phyloP scores from a whole-genome alignment of 208 protist species.

The Angomonas deanei region DNA sequence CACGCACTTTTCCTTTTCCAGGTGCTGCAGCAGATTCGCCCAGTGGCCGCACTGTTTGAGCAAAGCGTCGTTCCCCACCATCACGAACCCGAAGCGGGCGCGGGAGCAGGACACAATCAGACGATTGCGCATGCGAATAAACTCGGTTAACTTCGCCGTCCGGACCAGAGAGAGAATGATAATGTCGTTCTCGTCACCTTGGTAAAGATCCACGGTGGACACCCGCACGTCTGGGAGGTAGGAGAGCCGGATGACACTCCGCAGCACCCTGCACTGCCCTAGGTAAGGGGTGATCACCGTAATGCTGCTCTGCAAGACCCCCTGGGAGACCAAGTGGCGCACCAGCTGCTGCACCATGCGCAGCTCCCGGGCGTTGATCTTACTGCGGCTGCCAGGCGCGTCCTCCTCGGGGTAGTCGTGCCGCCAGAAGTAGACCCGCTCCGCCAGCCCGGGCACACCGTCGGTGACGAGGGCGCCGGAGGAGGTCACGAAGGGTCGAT shows the following conservation, averaged over 20 bases:
- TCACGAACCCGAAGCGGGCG: conserved; percentile 87
- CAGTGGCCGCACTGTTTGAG: conserved; percentile 75
- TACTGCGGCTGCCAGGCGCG: conserved; percentile 70
- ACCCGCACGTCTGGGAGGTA: conserved; percentile 72
- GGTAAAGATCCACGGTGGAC: conserved; percentile 93
- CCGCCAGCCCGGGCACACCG: conserved; percentile 57
- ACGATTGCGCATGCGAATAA: conserved; percentile 90
- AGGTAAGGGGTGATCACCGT: conserved; percentile 94
- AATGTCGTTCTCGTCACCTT: conserved; percentile 94
- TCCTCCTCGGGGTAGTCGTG: conserved; percentile 82
- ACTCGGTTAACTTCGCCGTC: conserved; percentile 92
- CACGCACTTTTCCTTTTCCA: conserved; percentile 49
- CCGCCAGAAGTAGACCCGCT: conserved; percentile 86
- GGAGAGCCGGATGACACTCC: conserved; percentile 59
- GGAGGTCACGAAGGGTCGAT: conserved; percentile 44
- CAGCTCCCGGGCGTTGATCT: conserved; percentile 82
- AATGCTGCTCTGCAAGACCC: conserved; percentile 86
- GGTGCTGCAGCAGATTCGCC: conserved; percentile 54
- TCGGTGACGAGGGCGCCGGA: conserved; percentile 24
- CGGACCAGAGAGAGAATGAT: conserved; percentile 93
- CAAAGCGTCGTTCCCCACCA: conserved; percentile 78
- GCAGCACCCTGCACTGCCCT: conserved; percentile 85
- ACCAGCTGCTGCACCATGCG: conserved; percentile 74
- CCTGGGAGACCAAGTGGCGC: conserved; percentile 65
- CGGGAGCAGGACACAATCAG: conserved; percentile 93